These are phyloP conservation scores for Xylariales sp. DNA, from an alignment of 2,329 filamentous ascomycete species.

Conservation along the genomic window DNA sequence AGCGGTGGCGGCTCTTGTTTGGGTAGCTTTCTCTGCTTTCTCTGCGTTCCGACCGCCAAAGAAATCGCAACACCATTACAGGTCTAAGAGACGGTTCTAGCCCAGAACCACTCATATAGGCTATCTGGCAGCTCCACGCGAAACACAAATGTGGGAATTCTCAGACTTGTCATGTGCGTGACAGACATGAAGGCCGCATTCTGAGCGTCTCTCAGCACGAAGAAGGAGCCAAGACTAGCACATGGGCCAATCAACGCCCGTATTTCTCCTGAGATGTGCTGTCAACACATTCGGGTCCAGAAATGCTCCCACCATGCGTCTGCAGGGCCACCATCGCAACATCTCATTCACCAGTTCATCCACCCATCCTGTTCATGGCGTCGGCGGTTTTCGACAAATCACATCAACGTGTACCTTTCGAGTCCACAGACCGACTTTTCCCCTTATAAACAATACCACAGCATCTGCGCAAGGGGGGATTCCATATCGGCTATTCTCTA, in stretches of 20 bases:
- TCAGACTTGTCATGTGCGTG: too few relatives aligned
- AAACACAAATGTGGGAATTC: too few relatives aligned
- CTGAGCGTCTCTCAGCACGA: too few relatives aligned
- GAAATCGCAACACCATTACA: too few relatives aligned
- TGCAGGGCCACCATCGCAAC: neutral
- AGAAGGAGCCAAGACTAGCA: neutral
- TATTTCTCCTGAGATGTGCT: neutral
- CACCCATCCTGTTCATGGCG: slow-evolving; percentile 1
- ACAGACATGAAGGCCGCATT: too few relatives aligned
- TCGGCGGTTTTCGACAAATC: slow-evolving; percentile 2
- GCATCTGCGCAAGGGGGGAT: neutral
- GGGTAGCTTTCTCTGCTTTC: too few relatives aligned
- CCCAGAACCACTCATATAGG: too few relatives aligned
- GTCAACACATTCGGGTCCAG: neutral
- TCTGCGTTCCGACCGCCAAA: too few relatives aligned
- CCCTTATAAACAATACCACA: neutral
- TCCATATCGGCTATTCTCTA: slow-evolving; percentile 1
- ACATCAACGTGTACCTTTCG: neutral
- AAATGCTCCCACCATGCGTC: neutral
- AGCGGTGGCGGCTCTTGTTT: too few relatives aligned
- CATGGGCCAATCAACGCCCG: slow-evolving; percentile 1
- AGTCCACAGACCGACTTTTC: neutral
- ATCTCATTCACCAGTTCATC: slow-evolving; percentile 5
- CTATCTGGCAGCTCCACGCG: too few relatives aligned
- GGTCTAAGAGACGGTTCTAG: too few relatives aligned